Evolutionary conservation across 768 basidiomycete species (phyloP).

Genomic region (Kwoniella newhampshirensis): DNA sequence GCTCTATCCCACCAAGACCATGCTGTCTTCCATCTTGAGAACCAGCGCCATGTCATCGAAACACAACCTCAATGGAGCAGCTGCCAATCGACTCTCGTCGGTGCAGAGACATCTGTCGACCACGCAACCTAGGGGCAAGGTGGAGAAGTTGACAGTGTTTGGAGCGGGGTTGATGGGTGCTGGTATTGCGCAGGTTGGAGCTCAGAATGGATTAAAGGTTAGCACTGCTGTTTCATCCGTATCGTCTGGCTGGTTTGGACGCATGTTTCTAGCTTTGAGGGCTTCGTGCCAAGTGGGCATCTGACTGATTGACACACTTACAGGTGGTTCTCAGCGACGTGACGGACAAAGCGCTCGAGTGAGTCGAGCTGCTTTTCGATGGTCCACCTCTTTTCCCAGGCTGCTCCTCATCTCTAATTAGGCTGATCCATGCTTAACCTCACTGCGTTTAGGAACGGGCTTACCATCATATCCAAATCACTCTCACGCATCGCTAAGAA

Average conservation of each 20-base stretch:
- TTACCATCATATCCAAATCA: slow-evolving; percentile 55
- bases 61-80: slow-evolving; percentile 8
- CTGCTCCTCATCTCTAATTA: no score
- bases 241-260: no score
- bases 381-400: no score
- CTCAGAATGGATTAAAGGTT: slow-evolving; percentile 55
- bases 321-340: slow-evolving; percentile 54
- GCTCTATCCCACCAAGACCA: no score
- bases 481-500: slow-evolving; percentile 55
- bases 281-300: not conserved
- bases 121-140: slow-evolving; percentile 2
- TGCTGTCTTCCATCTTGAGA: not conserved
- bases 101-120: slow-evolving; percentile 32
- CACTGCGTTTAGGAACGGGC: slow-evolving; percentile 46
- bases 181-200: slow-evolving; percentile 57
- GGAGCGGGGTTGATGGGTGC: slow-evolving; percentile 57
- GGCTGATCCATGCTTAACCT: not conserved
- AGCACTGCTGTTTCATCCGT: no score
- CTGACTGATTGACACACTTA: slow-evolving; percentile 5
- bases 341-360: slow-evolving; percentile 52
- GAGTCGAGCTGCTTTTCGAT: slow-evolving; percentile 10
- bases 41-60: not conserved
- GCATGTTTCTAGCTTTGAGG: no score
- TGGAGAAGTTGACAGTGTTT: slow-evolving; percentile 54
- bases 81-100: slow-evolving; percentile 14